Conservation (phyloP, 2,329 filamentous ascomycete genomes). For the Hypoxylon sp. region DNA sequence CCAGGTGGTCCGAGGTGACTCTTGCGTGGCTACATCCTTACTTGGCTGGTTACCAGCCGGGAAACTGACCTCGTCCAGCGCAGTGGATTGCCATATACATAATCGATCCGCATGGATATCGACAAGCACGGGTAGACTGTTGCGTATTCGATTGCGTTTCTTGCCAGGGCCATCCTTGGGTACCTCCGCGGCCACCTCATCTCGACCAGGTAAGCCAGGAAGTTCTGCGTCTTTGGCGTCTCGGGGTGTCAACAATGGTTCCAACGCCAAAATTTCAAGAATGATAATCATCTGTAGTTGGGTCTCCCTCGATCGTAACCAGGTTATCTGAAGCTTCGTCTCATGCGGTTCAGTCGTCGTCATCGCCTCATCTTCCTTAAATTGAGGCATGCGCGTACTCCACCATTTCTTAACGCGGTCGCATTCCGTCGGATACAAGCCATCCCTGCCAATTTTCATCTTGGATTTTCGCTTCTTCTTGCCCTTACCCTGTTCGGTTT, state of each 20-base stretch:
- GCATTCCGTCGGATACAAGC: slow-evolving; percentile 76
- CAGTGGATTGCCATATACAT: slow-evolving; percentile 86
- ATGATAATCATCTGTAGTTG: slow-evolving; percentile 85
- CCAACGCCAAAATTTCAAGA: slow-evolving; percentile 80
- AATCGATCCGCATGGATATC: slow-evolving; percentile 82
- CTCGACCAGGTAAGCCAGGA: slow-evolving; percentile 57
- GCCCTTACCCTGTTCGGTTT: slow-evolving; percentile 63
- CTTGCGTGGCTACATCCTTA: slow-evolving; percentile 53
- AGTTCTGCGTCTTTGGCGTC: slow-evolving; percentile 61
- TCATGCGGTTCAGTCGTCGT: slow-evolving; percentile 61
- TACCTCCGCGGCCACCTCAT: slow-evolving; percentile 53
- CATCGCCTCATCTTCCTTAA: slow-evolving; percentile 60
- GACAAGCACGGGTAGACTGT: slow-evolving; percentile 75
- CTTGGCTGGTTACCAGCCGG: slow-evolving; percentile 63
- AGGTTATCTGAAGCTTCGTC: slow-evolving; percentile 72
- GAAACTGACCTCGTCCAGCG: slow-evolving; percentile 68
- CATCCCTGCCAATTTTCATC: slow-evolving; percentile 75
- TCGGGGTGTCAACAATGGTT: slow-evolving; percentile 62
- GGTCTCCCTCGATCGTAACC: slow-evolving; percentile 80
- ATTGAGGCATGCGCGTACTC: slow-evolving; percentile 67
- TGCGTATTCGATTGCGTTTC: slow-evolving; percentile 70
- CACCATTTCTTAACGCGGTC: slow-evolving; percentile 78
- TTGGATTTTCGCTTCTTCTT: slow-evolving; percentile 67
- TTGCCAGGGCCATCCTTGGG: slow-evolving; percentile 58
- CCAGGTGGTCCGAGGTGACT: slow-evolving; percentile 58